Evolutionary conservation across 352 stramenopile species (phyloP).

Genomic region (Globisporangium cederbergense): DNA sequence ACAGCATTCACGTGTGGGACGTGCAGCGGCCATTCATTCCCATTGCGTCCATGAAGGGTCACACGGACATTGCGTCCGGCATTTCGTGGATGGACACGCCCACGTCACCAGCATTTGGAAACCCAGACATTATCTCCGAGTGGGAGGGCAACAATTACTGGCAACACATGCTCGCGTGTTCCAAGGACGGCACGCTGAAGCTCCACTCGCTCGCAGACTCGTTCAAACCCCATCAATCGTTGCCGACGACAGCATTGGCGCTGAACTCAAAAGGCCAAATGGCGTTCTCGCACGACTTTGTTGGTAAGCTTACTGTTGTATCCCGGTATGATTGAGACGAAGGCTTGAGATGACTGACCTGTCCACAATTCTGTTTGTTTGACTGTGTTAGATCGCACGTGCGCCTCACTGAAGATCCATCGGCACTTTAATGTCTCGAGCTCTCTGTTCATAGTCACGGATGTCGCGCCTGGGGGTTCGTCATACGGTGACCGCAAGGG

Average conservation of each 20-base stretch:
- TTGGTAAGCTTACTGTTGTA: conserved; percentile 41
- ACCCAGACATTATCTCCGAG: conserved; percentile 27
- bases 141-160: conserved; percentile 78
- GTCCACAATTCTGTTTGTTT: background rate
- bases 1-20: conserved; percentile 88
- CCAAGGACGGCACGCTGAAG: conserved; percentile 84
- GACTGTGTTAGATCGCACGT: conserved; percentile 60
- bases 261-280: conserved; percentile 80
- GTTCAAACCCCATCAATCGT: conserved; percentile 78
- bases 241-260: conserved; percentile 67
- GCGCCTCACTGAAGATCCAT: conserved; percentile 80
- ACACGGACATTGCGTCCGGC: conserved; percentile 76
- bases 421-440: conserved; percentile 55
- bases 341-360: background rate
- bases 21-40: conserved; percentile 82
- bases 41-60: conserved; percentile 81
- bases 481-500: conserved; percentile 21
- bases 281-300: conserved; percentile 80
- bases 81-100: conserved; percentile 87
- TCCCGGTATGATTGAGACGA: background rate
- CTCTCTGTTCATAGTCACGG: conserved; percentile 65
- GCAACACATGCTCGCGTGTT: conserved; percentile 88
- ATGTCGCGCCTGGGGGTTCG: conserved; percentile 2
- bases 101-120: conserved; percentile 27
- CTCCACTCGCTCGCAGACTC: conserved; percentile 82